phyloP scores from a whole-genome alignment of 2,329 filamentous ascomycete genomes.

The Aquanectria penicillioides region DNA sequence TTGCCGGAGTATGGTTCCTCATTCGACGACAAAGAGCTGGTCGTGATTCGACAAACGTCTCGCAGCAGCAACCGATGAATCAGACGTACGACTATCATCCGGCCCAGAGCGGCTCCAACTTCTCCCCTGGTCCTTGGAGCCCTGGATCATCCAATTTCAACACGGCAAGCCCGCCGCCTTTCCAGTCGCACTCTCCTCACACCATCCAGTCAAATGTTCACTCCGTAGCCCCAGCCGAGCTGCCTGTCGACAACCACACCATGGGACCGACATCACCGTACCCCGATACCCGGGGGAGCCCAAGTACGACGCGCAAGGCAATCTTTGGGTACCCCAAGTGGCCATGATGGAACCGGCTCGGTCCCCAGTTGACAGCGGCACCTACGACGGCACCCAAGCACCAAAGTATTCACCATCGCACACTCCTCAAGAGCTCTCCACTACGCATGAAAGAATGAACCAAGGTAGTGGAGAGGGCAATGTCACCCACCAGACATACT shows the following conservation, averaged over 20 bases:
- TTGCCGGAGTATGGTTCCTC: constrained; percentile 44
- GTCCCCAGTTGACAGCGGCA: constrained; percentile 30
- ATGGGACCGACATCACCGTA: constrained; percentile 27
- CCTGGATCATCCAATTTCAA: constrained; percentile 36
- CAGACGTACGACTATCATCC: constrained; percentile 39
- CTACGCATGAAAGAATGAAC: constrained; percentile 27
- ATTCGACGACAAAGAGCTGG: constrained; percentile 38
- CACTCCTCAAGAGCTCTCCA: constrained; percentile 38
- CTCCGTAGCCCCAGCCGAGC: constrained; percentile 41
- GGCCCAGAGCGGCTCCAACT: constrained; percentile 30
- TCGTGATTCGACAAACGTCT: constrained; percentile 22
- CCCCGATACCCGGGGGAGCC: constrained; percentile 32
- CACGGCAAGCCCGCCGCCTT: constrained; percentile 31
- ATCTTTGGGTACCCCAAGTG: constrained; percentile 47
- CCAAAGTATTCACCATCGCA: constrained; percentile 30
- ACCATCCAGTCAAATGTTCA: constrained; percentile 31
- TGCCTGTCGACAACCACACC: constrained; percentile 34
- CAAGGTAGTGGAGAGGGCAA: constrained; percentile 20
- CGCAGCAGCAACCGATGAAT: constrained; percentile 38
- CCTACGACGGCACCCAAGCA: constrained; percentile 35
- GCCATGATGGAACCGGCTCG: constrained; percentile 43
- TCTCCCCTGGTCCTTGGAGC: constrained; percentile 39
- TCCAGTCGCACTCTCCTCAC: constrained; percentile 27
- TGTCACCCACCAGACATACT: constrained; percentile 39
- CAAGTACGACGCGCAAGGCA: constrained; percentile 46